Conservation (phyloP, 768 basidiomycete species). For the Cystofilobasidium bisporidii region DNA sequence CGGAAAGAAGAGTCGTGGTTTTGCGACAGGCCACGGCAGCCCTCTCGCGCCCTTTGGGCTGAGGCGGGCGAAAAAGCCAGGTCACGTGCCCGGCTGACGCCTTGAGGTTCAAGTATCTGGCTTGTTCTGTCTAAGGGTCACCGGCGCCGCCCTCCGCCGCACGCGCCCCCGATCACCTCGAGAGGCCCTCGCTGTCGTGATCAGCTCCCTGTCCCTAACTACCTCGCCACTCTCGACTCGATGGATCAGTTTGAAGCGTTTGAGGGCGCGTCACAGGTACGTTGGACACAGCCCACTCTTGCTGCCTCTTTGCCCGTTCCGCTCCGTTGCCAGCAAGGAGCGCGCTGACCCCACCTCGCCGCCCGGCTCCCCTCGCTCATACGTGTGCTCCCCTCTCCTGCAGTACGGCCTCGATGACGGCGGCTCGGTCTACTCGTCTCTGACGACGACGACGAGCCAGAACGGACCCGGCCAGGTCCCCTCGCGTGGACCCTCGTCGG, state of each 20-base stretch:
- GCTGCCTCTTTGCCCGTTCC: too few relatives aligned
- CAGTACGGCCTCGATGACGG: constrained; percentile 39
- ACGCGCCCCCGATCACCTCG: not conserved
- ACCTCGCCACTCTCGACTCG: not conserved
- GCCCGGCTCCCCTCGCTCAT: too few relatives aligned
- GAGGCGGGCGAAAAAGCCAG: too few relatives aligned
- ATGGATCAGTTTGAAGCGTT: constrained; percentile 40
- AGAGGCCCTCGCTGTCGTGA: not conserved
- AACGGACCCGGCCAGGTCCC: not conserved
- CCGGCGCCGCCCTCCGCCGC: too few relatives aligned
- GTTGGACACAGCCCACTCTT: not conserved
- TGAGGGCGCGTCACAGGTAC: constrained; percentile 41
- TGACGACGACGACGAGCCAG: constrained; percentile 28
- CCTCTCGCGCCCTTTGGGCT: too few relatives aligned
- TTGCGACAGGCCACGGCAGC: too few relatives aligned
- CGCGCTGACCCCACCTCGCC: too few relatives aligned
- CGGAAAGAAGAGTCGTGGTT: not conserved
- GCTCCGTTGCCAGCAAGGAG: too few relatives aligned
- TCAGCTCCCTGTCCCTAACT: not conserved
- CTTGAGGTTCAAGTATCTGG: too few relatives aligned
- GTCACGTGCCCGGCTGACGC: too few relatives aligned
- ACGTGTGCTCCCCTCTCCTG: not conserved
- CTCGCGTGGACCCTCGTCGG: constrained; percentile 21
- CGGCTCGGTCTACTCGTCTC: constrained; percentile 31
- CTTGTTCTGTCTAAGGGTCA: too few relatives aligned